Percentiles rank a stretch among this genome's conserved stretches.
Conservation (phyloP, 441 rosid species). For the Euphorbia corollata region DNA sequence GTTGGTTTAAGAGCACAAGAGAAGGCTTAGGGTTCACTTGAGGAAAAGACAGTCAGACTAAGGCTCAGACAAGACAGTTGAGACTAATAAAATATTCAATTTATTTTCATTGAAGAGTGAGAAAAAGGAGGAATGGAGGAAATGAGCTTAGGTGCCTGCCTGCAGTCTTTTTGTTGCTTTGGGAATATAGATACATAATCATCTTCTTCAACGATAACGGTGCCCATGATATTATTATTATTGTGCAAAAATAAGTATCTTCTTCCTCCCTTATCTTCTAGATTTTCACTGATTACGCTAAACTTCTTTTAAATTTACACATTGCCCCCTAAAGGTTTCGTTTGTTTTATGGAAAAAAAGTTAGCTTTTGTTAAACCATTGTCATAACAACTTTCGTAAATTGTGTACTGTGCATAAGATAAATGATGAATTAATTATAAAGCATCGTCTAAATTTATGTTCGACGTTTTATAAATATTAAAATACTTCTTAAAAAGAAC, state of each 20-base stretch:
- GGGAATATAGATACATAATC: conserved; percentile 5
- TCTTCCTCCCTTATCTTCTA: no score
- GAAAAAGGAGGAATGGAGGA: background rate
- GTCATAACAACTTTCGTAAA: no score
- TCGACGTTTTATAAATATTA: no score
- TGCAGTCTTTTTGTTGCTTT: conserved; percentile 9
- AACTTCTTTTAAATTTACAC: no score
- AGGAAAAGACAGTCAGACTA: conserved; percentile 46
- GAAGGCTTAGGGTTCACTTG: conserved; percentile 41
- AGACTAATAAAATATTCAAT: conserved; percentile 19
- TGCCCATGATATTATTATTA: background rate
- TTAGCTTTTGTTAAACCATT: no score
- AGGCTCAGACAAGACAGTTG: conserved; percentile 58
- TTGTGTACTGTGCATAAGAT: no score
- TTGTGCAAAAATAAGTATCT: background rate
- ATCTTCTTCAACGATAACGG: background rate
- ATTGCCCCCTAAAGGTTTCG: no score
- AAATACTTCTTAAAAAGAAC: no score
- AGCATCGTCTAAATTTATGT: no score
- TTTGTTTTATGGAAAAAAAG: no score
- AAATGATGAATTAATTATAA: no score
- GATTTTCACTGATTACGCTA: no score
- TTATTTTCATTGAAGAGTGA: background rate
- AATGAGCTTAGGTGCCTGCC: background rate
- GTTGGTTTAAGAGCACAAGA: conserved; percentile 41